phyloP scores from a whole-genome alignment of 1,284 basidiomycete genomes.

The Ceratobasidium papillatum region DNA sequence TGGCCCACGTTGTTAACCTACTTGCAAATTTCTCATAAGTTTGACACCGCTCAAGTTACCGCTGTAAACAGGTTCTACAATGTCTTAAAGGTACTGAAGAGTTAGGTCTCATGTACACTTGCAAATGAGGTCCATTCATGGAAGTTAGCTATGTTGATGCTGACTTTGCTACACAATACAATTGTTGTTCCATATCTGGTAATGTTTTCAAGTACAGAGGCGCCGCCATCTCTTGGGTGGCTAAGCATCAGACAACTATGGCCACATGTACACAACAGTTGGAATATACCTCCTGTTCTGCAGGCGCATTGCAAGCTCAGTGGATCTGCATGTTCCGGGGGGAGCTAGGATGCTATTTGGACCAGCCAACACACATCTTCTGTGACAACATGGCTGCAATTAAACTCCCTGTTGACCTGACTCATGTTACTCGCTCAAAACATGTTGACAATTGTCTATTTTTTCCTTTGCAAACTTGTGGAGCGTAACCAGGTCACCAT shows the following conservation, averaged over 20 bases:
- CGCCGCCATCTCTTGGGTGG: constrained; percentile 54
- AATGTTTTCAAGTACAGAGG: constrained; percentile 51
- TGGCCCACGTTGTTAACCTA: no score
- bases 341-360: constrained; percentile 45
- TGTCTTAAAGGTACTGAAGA: no score
- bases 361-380: constrained; percentile 42
- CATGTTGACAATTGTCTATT: constrained; percentile 50
- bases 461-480: constrained; percentile 47
- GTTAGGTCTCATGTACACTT: no score
- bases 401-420: constrained; percentile 45
- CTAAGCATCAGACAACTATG: constrained; percentile 53
- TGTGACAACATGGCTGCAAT: constrained; percentile 50
- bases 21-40: no score
- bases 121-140: no score
- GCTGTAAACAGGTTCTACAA: no score
- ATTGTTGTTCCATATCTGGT: constrained; percentile 54
- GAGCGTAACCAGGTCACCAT: constrained; percentile 31
- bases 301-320: constrained; percentile 47
- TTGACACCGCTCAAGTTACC: no score
- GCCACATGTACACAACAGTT: constrained; percentile 55
- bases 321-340: constrained; percentile 48
- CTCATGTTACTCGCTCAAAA: constrained; percentile 47
- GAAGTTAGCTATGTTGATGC: not conserved
- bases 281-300: constrained; percentile 51
- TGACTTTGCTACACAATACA: constrained; percentile 35